Percentiles rank a stretch among this genome's conserved stretches.
Conservation (phyloP, 148 eudicot genomes). For the Rhododendron simsii region DNA sequence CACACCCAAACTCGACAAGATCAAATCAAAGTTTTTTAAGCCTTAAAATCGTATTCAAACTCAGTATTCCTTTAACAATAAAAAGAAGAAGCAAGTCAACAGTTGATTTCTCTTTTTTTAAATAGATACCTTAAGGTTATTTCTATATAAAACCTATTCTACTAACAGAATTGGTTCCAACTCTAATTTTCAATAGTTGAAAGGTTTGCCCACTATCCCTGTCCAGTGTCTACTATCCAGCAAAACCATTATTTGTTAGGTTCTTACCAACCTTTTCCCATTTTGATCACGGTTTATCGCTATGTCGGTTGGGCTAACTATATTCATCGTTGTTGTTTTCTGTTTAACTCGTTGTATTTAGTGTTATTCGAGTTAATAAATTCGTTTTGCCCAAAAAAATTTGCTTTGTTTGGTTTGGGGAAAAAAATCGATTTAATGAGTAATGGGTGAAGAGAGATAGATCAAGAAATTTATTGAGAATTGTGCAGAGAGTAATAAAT, state of each 20-base stretch:
- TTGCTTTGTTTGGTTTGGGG: too few species aligned
- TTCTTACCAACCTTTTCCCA: neutral
- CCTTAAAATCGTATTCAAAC: neutral
- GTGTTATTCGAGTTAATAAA: neutral
- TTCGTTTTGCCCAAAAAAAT: neutral
- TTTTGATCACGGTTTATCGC: neutral
- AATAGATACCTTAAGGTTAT: neutral
- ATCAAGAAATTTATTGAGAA: too few species aligned
- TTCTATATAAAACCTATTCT: neutral
- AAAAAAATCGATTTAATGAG: too few species aligned
- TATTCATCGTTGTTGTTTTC: too few species aligned
- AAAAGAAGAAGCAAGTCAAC: neutral
- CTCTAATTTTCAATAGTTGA: too few species aligned
- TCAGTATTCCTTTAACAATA: neutral
- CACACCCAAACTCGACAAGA: neutral
- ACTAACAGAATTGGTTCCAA: too few species aligned
- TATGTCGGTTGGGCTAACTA: too few species aligned
- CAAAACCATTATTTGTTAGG: neutral
- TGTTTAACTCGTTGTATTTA: too few species aligned
- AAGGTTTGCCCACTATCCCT: neutral
- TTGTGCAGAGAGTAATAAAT: too few species aligned
- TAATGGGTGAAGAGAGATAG: too few species aligned
- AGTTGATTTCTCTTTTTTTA: neutral
- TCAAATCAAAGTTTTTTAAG: neutral
- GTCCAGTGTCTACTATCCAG: too few species aligned